phyloP scores from a whole-genome alignment of 2,329 filamentous ascomycete species.

The Aplosporella prunicola region DNA sequence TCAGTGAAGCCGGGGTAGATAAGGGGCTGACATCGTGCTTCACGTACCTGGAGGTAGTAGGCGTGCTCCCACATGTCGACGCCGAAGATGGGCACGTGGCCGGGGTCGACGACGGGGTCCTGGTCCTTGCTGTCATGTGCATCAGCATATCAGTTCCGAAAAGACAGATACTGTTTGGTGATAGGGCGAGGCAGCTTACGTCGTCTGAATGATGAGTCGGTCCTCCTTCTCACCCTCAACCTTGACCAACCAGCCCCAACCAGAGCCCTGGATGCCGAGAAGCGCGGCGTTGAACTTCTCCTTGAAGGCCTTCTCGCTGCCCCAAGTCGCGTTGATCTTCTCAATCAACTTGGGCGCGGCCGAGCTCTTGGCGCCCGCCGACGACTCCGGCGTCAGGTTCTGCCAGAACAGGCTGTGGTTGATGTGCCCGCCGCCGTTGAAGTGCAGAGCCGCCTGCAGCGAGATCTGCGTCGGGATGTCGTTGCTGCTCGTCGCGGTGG shows the following conservation, averaged over 20 bases:
- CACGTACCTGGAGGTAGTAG: slow-evolving; percentile 68
- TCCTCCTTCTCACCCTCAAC: slow-evolving; percentile 41
- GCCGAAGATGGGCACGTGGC: slow-evolving; percentile 60
- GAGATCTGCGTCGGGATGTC: slow-evolving; percentile 57
- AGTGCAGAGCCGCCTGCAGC: slow-evolving; percentile 65
- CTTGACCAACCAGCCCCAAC: slow-evolving; percentile 80
- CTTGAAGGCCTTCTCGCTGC: slow-evolving; percentile 56
- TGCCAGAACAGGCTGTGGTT: slow-evolving; percentile 93
- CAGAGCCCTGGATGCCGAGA: slow-evolving; percentile 68
- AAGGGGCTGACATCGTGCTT: background rate
- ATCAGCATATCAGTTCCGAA: background rate
- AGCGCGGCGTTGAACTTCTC: slow-evolving; percentile 56
- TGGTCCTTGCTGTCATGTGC: slow-evolving; percentile 55
- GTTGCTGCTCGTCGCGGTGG: slow-evolving; percentile 44
- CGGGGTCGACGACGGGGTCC: slow-evolving; percentile 58
- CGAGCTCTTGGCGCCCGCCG: slow-evolving; percentile 45
- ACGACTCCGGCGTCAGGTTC: slow-evolving; percentile 58
- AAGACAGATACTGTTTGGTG: background rate
- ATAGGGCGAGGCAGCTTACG: slow-evolving; percentile 21
- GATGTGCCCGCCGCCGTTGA: slow-evolving; percentile 86
- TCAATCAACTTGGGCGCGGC: slow-evolving; percentile 49
- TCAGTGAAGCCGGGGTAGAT: slow-evolving; percentile 7
- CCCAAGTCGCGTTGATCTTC: slow-evolving; percentile 58
- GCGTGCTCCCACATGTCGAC: slow-evolving; percentile 94
- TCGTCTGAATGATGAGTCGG: slow-evolving; percentile 60